These are phyloP conservation scores for Lathyrus oleraceus DNA, from an alignment of 306 rosid species.

Conservation along the genomic window DNA sequence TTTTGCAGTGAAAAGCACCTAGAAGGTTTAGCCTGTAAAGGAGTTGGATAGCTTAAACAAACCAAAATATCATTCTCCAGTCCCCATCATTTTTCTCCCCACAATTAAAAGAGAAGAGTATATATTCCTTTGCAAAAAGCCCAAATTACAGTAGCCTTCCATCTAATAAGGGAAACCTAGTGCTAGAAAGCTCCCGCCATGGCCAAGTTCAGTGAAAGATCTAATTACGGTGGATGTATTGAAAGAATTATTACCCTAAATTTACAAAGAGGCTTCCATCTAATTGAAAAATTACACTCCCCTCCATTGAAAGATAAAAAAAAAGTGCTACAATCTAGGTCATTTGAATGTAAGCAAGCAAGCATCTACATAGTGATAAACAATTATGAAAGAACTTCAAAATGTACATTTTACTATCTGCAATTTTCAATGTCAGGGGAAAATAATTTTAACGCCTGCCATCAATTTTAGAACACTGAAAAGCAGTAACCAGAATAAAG, in stretches of 20 bases:
- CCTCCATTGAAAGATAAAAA: constrained; percentile 3
- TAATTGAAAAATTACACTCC: background rate
- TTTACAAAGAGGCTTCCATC: constrained; percentile 1
- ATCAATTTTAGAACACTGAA: background rate
- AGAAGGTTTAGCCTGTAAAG: background rate
- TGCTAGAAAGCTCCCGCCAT: background rate
- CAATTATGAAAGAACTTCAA: background rate
- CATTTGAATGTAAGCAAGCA: constrained; percentile 13
- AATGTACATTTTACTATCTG: background rate
- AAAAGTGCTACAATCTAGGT: background rate
- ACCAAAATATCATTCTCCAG: background rate
- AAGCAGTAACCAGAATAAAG: background rate
- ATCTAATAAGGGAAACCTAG: background rate
- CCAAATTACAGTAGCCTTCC: background rate
- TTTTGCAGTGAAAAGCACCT: constrained; percentile 5
- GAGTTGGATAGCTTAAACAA: constrained; percentile 6
- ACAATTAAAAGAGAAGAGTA: background rate
- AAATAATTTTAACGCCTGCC: background rate
- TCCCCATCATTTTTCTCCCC: background rate
- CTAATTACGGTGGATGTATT: background rate
- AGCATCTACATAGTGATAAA: background rate
- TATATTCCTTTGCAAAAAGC: background rate
- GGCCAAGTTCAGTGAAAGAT: background rate
- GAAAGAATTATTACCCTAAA: background rate
- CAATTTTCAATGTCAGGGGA: background rate